Base-by-base conservation (phyloP, 2,329 filamentous ascomycete species). In the Cercospora sp. region DNA sequence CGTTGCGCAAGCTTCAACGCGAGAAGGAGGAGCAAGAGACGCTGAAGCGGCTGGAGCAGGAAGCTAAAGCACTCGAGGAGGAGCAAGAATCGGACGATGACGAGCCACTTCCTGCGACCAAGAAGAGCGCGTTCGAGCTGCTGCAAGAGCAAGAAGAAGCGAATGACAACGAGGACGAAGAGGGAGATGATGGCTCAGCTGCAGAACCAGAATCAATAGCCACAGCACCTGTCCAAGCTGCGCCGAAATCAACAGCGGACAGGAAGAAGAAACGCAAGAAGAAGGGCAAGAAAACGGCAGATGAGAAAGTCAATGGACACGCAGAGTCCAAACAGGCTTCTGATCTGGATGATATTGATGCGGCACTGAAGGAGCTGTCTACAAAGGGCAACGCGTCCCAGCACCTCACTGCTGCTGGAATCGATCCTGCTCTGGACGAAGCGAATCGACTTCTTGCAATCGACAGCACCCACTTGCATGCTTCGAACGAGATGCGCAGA, bases 401-500 rank as follows among this genome's bases (percentile, higher is more conserved):
- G 65, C 62, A 64, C 20, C 30, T 33, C 20, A 65, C 72, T 4
- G 59, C 75, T 16, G 71, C 70, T 26, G 75, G 75, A 5, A 63
- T 75, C 3, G 75, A 80, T 66, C 78, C 79, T 63, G 80, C 81
- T 61, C 77, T 81, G 58, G 79, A 85, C 60, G 83, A 83, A 82
- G 69, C 86, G 78, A 79, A 81, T 68, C 78, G 84, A 20, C 79
- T 91, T 12, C 81, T 92, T 0, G 81, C 84, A 2, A 82, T 92
- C 62, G 89, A 91, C 73, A 87, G 89, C 0, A 87, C 91, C 72
- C 88, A 93, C 73, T 86, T 99, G 10, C 94, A 94, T 77, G 92
- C 92, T 7, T 85, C 90, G 40, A 97, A 97, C 75, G 95, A 99
- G 82, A 97, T 99, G 93, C 90, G 88, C 66, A 87, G 85, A 71